Evolutionary conservation across 2,329 filamentous ascomycete species (phyloP), one percentile per base, ranked within the genome.

Genomic region (Daldinia sp.): DNA sequence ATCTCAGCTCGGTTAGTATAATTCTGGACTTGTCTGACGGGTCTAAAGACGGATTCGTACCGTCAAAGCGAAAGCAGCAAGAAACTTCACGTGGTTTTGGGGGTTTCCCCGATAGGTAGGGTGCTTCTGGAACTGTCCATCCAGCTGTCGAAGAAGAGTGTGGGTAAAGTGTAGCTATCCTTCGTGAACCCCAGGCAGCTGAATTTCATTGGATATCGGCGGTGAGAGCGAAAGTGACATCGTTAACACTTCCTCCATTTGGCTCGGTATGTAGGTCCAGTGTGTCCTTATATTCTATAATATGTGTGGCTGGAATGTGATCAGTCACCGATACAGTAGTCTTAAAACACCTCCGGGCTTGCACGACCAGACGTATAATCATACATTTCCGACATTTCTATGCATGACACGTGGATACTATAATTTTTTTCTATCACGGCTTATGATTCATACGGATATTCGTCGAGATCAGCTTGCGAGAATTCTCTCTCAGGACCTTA

Each of bases 331-430:
- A 39, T 37, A 51, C 15, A 44, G 48, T 20, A 44, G 46, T 60
- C 50, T 62, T 63, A 57, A 64, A 68, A 67, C 65, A 53, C 33
- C 46, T 60, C 46, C 63, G 61, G 57, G 57, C 57, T 58, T 65
- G 66, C 60, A 50, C 48, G 6, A 65, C 51, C 18, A 26, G 15
- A 30, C 60, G 30, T 69, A 62, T 48, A 65, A 46, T 63, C 53
- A 57, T 57, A 42, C 42, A 26, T 13, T 28, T 53, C 51, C 41
- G 35, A 48, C 39, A 35, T 35, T 20, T 65, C 18, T 64, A 67
- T 71, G 69, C 63, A 64, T 13, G 66, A 63, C 65, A 71, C 68
- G 68, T 71, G 68, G 66, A 57, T 63, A 33, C 26, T 57, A 65
- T 60, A 60, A 30, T 18, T 66, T 44, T 28, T 35, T 26, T 35